Evolutionary conservation across 2,329 filamentous ascomycete species (phyloP), one percentile per base, ranked within the genome.

Genomic region (Fusarium albidum): DNA sequence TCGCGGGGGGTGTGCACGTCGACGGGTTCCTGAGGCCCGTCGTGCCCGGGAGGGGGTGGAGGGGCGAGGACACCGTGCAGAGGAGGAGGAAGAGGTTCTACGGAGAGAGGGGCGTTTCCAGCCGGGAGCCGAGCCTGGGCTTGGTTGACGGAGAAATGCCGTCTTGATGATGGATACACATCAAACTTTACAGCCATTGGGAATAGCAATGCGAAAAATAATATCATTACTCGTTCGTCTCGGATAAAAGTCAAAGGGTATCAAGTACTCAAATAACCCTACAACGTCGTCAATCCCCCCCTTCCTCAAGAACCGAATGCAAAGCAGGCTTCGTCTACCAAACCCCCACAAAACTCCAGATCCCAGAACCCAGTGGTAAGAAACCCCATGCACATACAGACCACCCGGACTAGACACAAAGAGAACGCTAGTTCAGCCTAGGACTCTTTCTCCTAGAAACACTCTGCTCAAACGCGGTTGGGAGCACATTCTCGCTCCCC

Each of bases 21-120:
- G 88, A 91, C 69, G 85, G 88, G 0, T 91, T 89, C 64, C 61
- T 91, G 63, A 76, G 77, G 65, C 80, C 82, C 5, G 78, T 90
- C 45, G 73, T 75, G 51, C 70, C 75, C 1, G 72, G 77, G 7
- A 72, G 66, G 35, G 82, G 81, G 0, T 84, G 81, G 82, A 70
- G 78, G 33, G 75, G 69, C 2, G 71, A 68, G 28, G 75, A 77
- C 28, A 49, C 52, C 4, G 50, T 46, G 2, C 51, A 56, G 39
- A 66, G 70, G 41, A 72, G 65, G 61, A 65, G 67, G 48, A 70
- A 68, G 63, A 64, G 64, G 26, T 60, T 55, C 12, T 65, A 66
- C 8, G 59, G 68, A 5, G 59, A 61, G 32, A 61, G 39, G 28
- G 35, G 33, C 17, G 44, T 21, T 21, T 32, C 29, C 41, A 60